phyloP scores from a whole-genome alignment of 768 basidiomycete species.

The Lentinula edodes region DNA sequence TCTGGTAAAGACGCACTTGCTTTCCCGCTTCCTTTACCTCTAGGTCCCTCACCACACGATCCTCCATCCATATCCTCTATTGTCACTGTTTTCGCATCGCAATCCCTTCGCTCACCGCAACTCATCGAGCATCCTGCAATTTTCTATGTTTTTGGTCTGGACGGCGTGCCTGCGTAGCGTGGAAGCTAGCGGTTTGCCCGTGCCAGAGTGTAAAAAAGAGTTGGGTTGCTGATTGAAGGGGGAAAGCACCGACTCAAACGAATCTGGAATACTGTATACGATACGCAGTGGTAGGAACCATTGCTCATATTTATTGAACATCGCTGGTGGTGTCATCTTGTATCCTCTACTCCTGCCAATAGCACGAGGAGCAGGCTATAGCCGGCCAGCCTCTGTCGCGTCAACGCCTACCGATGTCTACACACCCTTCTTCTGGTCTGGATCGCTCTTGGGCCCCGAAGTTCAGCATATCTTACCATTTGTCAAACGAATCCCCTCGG shows the following conservation, averaged over 20 bases:
- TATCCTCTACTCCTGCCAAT: background rate
- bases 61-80: background rate
- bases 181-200: background rate
- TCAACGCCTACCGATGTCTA: background rate
- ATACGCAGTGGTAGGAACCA: slow-evolving; percentile 3
- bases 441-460: slow-evolving; percentile 1
- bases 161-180: background rate
- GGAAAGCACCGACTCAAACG: background rate
- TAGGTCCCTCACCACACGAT: background rate
- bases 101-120: background rate
- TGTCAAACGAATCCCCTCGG: background rate
- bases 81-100: slow-evolving; percentile 4
- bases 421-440: background rate
- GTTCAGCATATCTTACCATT: slow-evolving; percentile 1
- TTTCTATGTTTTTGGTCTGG: slow-evolving; percentile 6
- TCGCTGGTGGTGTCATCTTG: background rate
- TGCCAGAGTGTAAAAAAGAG: slow-evolving; percentile 5
- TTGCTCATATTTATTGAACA: slow-evolving; percentile 1
- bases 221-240: background rate
- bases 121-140: background rate
- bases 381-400: background rate
- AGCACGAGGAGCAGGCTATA: background rate
- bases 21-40: background rate
- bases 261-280: slow-evolving; percentile 7
- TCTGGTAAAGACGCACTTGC: background rate